Percentiles rank a stretch among this genome's conserved stretches.
Evolutionary conservation across 2,329 filamentous ascomycete species (phyloP).

Genomic region (Monosporascus sp.): DNA sequence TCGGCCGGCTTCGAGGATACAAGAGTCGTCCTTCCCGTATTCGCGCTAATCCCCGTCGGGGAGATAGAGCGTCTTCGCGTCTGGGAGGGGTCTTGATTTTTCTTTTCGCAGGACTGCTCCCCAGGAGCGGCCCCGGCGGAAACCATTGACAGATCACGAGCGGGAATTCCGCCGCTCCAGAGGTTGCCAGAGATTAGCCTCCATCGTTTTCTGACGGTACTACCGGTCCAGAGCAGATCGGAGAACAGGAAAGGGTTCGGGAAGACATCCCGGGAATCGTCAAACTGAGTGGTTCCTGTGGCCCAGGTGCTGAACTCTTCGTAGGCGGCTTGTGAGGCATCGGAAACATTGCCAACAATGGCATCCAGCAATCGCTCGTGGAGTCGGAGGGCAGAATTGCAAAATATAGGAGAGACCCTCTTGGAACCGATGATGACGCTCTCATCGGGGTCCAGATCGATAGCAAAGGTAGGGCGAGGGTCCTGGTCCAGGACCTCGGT

Average conservation of each 20-base stretch:
- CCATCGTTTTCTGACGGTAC: slow-evolving; percentile 34
- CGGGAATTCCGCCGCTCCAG: slow-evolving; percentile 22
- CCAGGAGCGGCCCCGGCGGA: slow-evolving; percentile 12
- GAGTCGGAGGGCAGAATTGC: slow-evolving; percentile 28
- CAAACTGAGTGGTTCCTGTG: slow-evolving; percentile 35
- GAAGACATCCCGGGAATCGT: slow-evolving; percentile 40
- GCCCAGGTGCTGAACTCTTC: slow-evolving; percentile 36
- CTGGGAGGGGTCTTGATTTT: not conserved
- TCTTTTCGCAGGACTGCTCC: slow-evolving; percentile 5
- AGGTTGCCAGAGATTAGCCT: slow-evolving; percentile 37
- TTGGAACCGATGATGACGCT: slow-evolving; percentile 9
- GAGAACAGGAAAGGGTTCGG: slow-evolving; percentile 34
- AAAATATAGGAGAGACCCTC: slow-evolving; percentile 30
- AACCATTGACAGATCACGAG: slow-evolving; percentile 19
- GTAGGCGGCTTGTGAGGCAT: slow-evolving; percentile 17
- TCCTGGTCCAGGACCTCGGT: slow-evolving; percentile 31
- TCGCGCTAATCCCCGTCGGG: not conserved
- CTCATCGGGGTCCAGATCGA: slow-evolving; percentile 34
- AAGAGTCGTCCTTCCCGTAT: not conserved
- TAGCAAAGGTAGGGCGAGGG: slow-evolving; percentile 32
- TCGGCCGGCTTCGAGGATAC: not conserved
- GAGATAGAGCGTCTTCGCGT: not conserved
- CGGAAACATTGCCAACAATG: slow-evolving; percentile 11
- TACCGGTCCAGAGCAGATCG: slow-evolving; percentile 33
- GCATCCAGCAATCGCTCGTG: slow-evolving; percentile 29